phyloP scores from a whole-genome alignment of 306 rosid genomes.

The Citrullus amarus region DNA sequence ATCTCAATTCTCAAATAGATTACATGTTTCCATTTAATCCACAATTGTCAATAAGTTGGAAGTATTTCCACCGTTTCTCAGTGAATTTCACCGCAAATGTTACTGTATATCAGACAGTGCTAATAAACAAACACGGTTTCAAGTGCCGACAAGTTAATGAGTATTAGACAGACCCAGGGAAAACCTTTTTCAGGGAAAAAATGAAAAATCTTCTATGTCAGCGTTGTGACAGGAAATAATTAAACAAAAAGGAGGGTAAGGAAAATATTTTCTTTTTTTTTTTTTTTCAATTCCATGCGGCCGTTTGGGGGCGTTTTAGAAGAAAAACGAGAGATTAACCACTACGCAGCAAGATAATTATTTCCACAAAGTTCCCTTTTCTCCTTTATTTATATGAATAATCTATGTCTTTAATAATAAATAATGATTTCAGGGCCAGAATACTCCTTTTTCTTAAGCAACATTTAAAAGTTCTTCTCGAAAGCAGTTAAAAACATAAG shows the following conservation, averaged over 20 bases:
- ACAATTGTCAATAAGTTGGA: background rate
- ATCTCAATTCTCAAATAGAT: background rate
- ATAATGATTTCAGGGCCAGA: background rate
- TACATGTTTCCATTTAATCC: background rate
- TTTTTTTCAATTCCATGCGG: background rate
- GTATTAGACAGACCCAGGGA: background rate
- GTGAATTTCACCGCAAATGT: background rate
- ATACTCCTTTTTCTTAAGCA: background rate
- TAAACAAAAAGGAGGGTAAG: background rate
- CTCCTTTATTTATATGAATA: background rate
- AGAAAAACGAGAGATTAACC: background rate
- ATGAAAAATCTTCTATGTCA: background rate
- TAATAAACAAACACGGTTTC: background rate
- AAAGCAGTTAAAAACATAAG: background rate
- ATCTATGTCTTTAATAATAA: background rate
- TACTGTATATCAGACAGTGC: background rate
- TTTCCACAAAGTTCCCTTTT: background rate
- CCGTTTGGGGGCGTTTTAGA: background rate
- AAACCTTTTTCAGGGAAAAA: background rate
- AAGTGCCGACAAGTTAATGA: background rate
- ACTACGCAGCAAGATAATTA: background rate
- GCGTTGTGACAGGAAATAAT: background rate
- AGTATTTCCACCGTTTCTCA: background rate
- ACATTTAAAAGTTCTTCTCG: background rate
- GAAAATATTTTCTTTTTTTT: background rate